Evolutionary conservation across 2,329 filamentous ascomycete species (phyloP).

Genomic region (Colletotrichum graminicola): DNA sequence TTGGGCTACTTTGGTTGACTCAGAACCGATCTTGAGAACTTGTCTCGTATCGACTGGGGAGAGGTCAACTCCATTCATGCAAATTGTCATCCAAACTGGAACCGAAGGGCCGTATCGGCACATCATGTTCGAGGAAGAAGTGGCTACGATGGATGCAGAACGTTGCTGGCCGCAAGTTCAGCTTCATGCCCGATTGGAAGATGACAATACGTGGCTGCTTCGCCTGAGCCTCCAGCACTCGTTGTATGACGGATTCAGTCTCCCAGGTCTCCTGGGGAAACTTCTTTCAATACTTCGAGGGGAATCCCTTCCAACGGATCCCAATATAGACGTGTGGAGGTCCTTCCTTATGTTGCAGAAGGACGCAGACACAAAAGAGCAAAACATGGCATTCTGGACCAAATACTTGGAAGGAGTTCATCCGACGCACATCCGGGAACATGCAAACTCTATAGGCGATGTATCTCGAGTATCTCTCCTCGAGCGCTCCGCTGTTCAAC

Average conservation of each 20-base stretch:
- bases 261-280: constrained; percentile 70
- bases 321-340: constrained; percentile 8
- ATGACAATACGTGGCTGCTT: constrained; percentile 49
- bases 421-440: constrained; percentile 34
- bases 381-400: constrained; percentile 26
- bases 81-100: constrained; percentile 65
- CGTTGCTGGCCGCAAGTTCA: constrained; percentile 33
- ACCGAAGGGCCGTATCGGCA: constrained; percentile 44
- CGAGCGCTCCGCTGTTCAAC: constrained; percentile 59
- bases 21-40: constrained; percentile 77
- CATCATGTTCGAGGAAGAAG: constrained; percentile 45
- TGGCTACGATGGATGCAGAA: background rate
- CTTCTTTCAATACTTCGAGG: background rate
- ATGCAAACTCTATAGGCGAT: constrained; percentile 42
- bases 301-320: background rate
- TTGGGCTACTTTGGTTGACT: constrained; percentile 70
- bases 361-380: background rate
- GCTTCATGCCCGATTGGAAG: constrained; percentile 26
- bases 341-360: constrained; percentile 16
- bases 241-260: constrained; percentile 87
- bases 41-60: constrained; percentile 67
- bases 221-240: constrained; percentile 83
- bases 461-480: constrained; percentile 54
- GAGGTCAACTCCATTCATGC: constrained; percentile 67
- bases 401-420: constrained; percentile 47